These are phyloP conservation scores for Gonium pectorale DNA, from an alignment of 139 green algal species.

Conservation along the genomic window DNA sequence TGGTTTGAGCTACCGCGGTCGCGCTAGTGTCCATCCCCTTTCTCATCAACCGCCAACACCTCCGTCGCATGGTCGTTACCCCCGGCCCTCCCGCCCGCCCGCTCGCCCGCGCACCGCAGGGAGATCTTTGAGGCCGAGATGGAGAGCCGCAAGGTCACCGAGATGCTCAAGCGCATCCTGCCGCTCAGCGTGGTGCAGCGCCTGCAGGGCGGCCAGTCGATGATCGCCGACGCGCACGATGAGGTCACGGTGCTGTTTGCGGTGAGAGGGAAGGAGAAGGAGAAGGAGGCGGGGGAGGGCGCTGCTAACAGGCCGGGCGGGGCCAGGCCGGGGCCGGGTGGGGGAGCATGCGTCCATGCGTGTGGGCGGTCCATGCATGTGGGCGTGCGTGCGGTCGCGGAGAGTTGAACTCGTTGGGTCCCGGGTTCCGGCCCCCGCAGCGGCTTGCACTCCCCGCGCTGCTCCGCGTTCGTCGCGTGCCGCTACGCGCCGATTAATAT, in stretches of 20 bases:
- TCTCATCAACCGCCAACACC: no score
- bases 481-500: no score
- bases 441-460: no score
- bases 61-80: no score
- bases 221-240: slow-evolving; percentile 57
- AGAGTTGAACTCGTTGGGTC: no score
- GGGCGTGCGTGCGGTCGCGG: no score
- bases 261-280: background rate
- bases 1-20: no score
- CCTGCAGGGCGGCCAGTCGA: slow-evolving; percentile 55
- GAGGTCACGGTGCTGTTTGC: slow-evolving; percentile 64
- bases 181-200: slow-evolving; percentile 53
- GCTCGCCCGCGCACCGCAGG: background rate
- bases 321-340: background rate
- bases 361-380: no score
- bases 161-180: slow-evolving; percentile 60
- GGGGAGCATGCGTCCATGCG: background rate
- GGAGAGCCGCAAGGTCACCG: slow-evolving; percentile 51
- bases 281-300: background rate
- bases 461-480: no score
- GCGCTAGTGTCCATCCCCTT: no score
- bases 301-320: background rate
- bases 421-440: no score
- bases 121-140: slow-evolving; percentile 59
- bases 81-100: background rate